These are phyloP conservation scores for Oidium heveae DNA, from an alignment of 2,329 filamentous ascomycete species.

Conservation along the genomic window DNA sequence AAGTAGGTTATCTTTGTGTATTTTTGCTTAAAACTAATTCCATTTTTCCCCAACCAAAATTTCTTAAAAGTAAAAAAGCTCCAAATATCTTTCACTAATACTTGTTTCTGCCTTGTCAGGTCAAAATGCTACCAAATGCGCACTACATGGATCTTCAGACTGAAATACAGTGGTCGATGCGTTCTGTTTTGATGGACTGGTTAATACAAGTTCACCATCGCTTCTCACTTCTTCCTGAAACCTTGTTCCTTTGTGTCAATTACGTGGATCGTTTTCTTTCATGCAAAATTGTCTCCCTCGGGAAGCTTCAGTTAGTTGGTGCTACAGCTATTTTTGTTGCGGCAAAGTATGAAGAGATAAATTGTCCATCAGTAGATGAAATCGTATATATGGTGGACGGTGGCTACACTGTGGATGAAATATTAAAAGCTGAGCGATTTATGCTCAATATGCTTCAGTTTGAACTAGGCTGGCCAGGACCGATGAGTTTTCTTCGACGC, in stretches of 20 bases:
- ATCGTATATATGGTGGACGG: conserved; percentile 97
- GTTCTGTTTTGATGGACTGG: conserved; percentile 93
- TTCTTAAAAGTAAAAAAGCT: conserved; percentile 1
- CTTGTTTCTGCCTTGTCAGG: conserved; percentile 21
- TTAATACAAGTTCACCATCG: conserved; percentile 85
- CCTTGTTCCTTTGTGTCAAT: conserved; percentile 82
- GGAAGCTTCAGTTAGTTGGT: conserved; percentile 85
- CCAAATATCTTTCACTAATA: background rate
- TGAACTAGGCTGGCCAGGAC: conserved; percentile 91
- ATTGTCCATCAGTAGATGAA: conserved; percentile 81
- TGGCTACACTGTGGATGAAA: conserved; percentile 72
- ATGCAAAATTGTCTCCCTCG: conserved; percentile 78
- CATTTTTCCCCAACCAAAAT: conserved; percentile 1
- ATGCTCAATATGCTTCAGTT: conserved; percentile 95
- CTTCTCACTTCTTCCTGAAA: conserved; percentile 79
- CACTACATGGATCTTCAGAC: conserved; percentile 94
- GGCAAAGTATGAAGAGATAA: conserved; percentile 97
- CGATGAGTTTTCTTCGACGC: conserved; percentile 89
- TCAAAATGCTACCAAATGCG: conserved; percentile 59
- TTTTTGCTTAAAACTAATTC: background rate
- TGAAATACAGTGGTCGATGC: conserved; percentile 99
- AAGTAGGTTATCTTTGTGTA: conserved; percentile 26
- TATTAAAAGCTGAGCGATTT: conserved; percentile 89
- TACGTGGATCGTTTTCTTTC: conserved; percentile 94
- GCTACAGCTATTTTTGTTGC: conserved; percentile 90